Evolutionary conservation across 2,329 filamentous ascomycete genomes (phyloP), one percentile per base, ranked within the genome.

Genomic region (Thyridium curvatum): DNA sequence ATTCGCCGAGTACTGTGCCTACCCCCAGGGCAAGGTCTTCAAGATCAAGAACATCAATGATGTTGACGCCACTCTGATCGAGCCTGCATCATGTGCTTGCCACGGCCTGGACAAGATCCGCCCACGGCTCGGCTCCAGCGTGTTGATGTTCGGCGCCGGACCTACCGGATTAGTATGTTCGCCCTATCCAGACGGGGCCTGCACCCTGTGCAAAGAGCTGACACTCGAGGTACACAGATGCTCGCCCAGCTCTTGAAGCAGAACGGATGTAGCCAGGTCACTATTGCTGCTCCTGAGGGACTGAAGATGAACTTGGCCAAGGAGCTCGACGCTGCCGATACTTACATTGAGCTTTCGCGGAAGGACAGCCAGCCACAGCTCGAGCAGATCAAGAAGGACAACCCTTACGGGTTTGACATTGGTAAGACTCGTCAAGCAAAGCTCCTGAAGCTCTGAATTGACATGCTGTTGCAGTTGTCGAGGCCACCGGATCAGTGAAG

Each of bases 351-450:
- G 50, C 66, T 78, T 34, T 72, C 70, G 43, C 70, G 70, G 52
- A 62, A 64, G 49, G 66, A 79, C 46, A 69, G 79, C 6, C 60
- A 66, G 30, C 69, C 68, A 13, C 78, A 84, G 52, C 82, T 84
- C 57, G 64, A 72, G 33, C 64, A 78, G 51, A 62, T 87, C 44
- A 79, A 78, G 63, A 61, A 65, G 32, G 71, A 79, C 34, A 79
- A 86, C 58, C 81, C 82, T 1, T 79, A 86, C 51, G 83, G 83
- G 4, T 87, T 87, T 53, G 82, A 87, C 48, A 78, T 86, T 46
- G 79, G 66, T 61, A 51, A 43, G 58, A 53, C n/a, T 12, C 6
- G 14, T 5, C 14, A 15, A 15, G n/a, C 4, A 15, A 9, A 14
- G n/a, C 10, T 9, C 13, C 30, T 6, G 6, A 15, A 18, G 10